Conservation (phyloP, 805 yeast species). For the Saccharomyces kudriavzevii region DNA sequence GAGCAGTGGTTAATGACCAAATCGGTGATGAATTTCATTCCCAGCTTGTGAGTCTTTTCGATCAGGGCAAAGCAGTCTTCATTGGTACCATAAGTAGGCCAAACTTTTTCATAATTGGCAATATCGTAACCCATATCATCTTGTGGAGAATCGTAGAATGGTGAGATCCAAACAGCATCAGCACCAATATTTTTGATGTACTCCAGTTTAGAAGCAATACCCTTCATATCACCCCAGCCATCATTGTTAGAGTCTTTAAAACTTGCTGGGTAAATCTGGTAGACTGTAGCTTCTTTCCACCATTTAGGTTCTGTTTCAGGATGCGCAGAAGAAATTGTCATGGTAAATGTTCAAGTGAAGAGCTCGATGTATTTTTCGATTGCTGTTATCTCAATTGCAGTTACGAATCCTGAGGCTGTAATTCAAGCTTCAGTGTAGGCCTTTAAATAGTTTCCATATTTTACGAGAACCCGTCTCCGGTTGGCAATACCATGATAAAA, state of each 20-base stretch:
- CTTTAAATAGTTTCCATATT: no score
- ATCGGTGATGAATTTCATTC: constrained; percentile 33
- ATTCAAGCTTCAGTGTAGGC: no score
- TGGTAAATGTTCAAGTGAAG: no score
- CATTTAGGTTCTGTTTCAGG: constrained; percentile 18
- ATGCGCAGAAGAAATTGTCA: neutral
- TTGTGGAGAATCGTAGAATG: constrained; percentile 48
- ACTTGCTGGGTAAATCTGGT: constrained; percentile 55
- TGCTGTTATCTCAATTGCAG: neutral
- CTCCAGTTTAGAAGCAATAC: no score
- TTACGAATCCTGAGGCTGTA: neutral
- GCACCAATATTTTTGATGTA: constrained; percentile 40
- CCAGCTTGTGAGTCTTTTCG: no score
- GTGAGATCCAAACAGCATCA: constrained; percentile 51
- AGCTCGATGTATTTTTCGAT: no score
- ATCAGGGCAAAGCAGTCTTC: no score
- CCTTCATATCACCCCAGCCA: constrained; percentile 46
- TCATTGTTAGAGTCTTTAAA: constrained; percentile 51
- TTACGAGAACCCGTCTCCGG: neutral
- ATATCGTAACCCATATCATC: constrained; percentile 58
- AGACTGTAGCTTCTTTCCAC: constrained; percentile 52
- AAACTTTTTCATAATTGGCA: constrained; percentile 44
- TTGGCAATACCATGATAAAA: neutral
- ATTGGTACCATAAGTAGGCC: no score
- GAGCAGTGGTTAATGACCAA: constrained; percentile 54